Evolutionary conservation across 2,329 filamentous ascomycete species (phyloP), one percentile per base, ranked within the genome.

Genomic region (Fusarium robinianum): DNA sequence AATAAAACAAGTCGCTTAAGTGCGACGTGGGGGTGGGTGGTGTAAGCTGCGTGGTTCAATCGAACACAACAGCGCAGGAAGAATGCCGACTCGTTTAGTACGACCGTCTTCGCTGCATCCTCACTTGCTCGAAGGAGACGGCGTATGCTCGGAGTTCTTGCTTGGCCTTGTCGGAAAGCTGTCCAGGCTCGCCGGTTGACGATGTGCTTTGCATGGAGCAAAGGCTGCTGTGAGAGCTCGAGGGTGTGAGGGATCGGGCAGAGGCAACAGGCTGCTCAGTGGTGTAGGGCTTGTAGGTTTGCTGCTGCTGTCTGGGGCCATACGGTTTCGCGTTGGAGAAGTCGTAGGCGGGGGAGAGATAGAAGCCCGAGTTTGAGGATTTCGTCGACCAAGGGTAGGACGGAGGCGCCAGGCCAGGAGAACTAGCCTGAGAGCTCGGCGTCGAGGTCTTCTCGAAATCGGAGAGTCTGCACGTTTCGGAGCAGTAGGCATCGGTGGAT

Each of bases 61-160:
- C 35, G 43, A 27, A 33, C 15, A 9, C 22, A 34, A 36, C 33
- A 29, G n/a, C n/a, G n/a, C n/a, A n/a, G n/a, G n/a, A 18, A 18
- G 25, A 48, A 16, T 32, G n/a, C 15, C 18, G 21, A 22, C 22
- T 38, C 17, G n/a, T 49, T 63, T 76, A 82, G 63, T 77, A 74
- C 19, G 79, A 78, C 72, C 83, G 70, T 61, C 79, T 71, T 56
- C 79, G 77, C 60, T 80, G 77, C 41, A 75, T 65, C 50, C 88
- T 80, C 45, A 87, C 84, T 56, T 90, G 87, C 69, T 96, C 91
- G 66, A 96, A 96, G 3, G 87, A 90, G 64, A 86, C 88, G 56
- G 88, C 88, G 69, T 96, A 96, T 57, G 87, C 85, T 64, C 85
- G 83, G 23, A 96, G 80, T 67, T 95, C 90, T 67, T 81, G 84